These are phyloP conservation scores for Pseudocercospora ulei DNA, from an alignment of 2,329 filamentous ascomycete species.

Conservation along the genomic window DNA sequence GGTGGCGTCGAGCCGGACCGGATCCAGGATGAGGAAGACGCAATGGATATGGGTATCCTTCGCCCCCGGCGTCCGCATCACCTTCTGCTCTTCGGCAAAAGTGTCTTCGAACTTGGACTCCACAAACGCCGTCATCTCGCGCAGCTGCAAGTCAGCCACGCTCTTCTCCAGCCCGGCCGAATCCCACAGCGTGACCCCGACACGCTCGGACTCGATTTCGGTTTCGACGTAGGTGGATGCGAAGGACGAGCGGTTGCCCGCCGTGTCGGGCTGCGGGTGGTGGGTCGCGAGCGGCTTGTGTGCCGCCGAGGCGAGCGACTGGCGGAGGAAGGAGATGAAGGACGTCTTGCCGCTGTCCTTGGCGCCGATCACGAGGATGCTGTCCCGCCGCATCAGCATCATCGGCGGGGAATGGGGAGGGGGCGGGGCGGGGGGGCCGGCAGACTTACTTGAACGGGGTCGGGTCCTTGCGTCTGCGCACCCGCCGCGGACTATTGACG, in stretches of 20 bases:
- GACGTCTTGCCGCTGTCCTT: constrained; percentile 87
- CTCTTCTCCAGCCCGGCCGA: constrained; percentile 91
- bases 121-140: constrained; percentile 82
- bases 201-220: constrained; percentile 81
- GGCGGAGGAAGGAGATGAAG: constrained; percentile 90
- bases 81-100: constrained; percentile 94
- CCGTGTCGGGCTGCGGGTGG: constrained; percentile 16
- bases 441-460: constrained; percentile 89
- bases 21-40: constrained; percentile 85
- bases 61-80: constrained; percentile 80
- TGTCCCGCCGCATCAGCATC: constrained; percentile 36
- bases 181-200: constrained; percentile 93
- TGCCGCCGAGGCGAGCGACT: constrained; percentile 68
- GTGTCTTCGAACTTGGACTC: constrained; percentile 99
- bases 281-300: constrained; percentile 54
- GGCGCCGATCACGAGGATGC: constrained; percentile 81
- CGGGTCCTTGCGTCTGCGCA: constrained; percentile 90
- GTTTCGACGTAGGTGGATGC: constrained; percentile 85
- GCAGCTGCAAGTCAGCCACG: constrained; percentile 84
- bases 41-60: constrained; percentile 97
- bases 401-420: no score
- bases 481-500: constrained; percentile 82
- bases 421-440: neutral
- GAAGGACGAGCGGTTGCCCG: constrained; percentile 47
- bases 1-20: constrained; percentile 69